Evolutionary conservation across 2,329 filamentous ascomycete genomes (phyloP), one percentile per base, ranked within the genome.

Genomic region (Sarocladium brachiariae): DNA sequence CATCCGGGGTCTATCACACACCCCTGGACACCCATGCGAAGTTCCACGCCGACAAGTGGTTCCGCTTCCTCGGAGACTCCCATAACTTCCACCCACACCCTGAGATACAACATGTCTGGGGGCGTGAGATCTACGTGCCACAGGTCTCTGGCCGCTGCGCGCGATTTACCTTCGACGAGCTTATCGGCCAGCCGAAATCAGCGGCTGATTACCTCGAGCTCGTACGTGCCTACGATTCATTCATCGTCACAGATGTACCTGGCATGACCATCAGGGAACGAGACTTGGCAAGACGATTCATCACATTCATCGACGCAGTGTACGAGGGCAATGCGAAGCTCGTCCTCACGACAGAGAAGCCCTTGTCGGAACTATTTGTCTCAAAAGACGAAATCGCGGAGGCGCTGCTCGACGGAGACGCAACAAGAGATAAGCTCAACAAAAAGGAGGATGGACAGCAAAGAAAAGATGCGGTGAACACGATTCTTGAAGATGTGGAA

Each of bases 161-260:
- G 4, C 87, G 85, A 76, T 99, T 97, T 67, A 89, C 85, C 0
- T 99, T 99, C 67, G 77, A 95, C 61, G 88, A 99, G 66, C 76
- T 99, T 37, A 95, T 97, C 58, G 88, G 89, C 10, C 76, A 81
- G 50, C 89, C 93, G 1, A 96, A 89, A 1, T 89, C 90, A 27
- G 93, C 93, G 0, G 93, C 93, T 16, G 93, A 99, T 70, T 99
- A 96, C 64, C 77, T 99, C 8, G 93, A 97, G 68, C 75, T 99
- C 51, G 88, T 89, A 69, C 81, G 89, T 51, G 85, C 85, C 58
- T 99, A 97, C 67, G 86, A 96, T 54, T 84, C 91, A 2, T 97
- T 99, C 62, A 81, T 99, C 56, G 80, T 99, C 9, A 96, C 90
- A 0, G 87, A 91, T 49, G 84, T 97, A 1, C 93, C 93, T 0